Percentiles rank a stretch among this genome's conserved stretches.
These are phyloP conservation scores for Conidiobolus coronatus DNA, from an alignment of 371 early-diverging fungal genomes.

Conservation along the genomic window DNA sequence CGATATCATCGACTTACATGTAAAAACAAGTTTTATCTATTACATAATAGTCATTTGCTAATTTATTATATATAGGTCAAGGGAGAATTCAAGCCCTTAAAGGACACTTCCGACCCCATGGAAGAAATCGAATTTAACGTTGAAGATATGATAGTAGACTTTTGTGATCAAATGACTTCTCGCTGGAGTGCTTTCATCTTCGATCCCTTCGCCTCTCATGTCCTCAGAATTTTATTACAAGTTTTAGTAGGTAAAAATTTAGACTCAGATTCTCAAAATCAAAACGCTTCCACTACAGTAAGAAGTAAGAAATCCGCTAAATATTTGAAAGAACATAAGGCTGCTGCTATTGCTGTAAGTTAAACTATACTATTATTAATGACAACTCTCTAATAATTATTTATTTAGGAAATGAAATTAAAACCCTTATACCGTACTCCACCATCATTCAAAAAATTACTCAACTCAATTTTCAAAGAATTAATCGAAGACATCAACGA, in stretches of 20 bases:
- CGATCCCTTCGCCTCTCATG: constrained; percentile 52
- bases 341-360: constrained; percentile 12
- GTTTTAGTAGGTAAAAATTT: constrained; percentile 40
- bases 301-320: constrained; percentile 34
- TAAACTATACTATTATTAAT: constrained; percentile 2
- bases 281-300: constrained; percentile 8
- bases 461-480: constrained; percentile 25
- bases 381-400: background rate
- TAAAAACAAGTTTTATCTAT: constrained; percentile 9
- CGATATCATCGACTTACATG: constrained; percentile 47
- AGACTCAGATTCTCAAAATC: constrained; percentile 20
- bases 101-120: constrained; percentile 11
- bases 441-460: constrained; percentile 23
- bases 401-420: background rate
- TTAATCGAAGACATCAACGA: constrained; percentile 25
- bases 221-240: constrained; percentile 37
- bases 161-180: constrained; percentile 35
- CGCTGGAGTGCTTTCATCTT: constrained; percentile 37
- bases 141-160: constrained; percentile 28
- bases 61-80: constrained; percentile 17
- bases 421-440: constrained; percentile 29
- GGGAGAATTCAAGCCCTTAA: background rate
- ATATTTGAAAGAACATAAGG: constrained; percentile 39
- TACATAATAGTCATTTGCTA: constrained; percentile 9
- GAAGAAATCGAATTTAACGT: constrained; percentile 12